These are phyloP conservation scores for Isoetes engelmannii DNA, from an alignment of 83 land plant genomes.

Conservation along the genomic window DNA sequence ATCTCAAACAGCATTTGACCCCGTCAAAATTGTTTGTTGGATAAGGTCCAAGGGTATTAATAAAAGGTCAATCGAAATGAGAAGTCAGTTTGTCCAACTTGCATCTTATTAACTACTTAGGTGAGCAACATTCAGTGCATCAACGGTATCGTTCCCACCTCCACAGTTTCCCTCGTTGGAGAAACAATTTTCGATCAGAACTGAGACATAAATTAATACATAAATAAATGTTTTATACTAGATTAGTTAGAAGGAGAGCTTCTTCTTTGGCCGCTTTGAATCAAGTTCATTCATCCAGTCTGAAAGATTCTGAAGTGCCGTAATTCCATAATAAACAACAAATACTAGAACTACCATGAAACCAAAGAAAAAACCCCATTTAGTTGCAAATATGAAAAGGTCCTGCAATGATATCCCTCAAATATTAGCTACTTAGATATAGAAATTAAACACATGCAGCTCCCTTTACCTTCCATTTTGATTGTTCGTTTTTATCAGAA, in stretches of 20 bases:
- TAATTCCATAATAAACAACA: constrained; percentile 47
- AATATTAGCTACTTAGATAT: neutral
- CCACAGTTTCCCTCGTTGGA: too few relatives aligned
- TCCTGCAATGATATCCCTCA: constrained; percentile 34
- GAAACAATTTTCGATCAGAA: too few relatives aligned
- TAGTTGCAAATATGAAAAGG: constrained; percentile 17
- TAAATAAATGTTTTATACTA: too few relatives aligned
- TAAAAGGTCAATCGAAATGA: too few relatives aligned
- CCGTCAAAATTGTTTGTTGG: too few relatives aligned
- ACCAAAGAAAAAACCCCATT: constrained; percentile 20
- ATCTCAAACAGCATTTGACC: too few relatives aligned
- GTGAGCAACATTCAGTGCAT: too few relatives aligned
- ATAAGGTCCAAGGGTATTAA: too few relatives aligned
- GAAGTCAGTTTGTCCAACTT: too few relatives aligned
- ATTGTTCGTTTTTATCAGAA: neutral
- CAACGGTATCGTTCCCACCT: too few relatives aligned
- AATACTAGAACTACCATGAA: constrained; percentile 24
- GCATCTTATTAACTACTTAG: too few relatives aligned
- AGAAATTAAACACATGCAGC: neutral
- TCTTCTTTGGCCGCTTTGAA: constrained; percentile 30
- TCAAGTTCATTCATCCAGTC: constrained; percentile 82
- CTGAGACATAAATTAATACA: too few relatives aligned
- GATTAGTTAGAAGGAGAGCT: neutral
- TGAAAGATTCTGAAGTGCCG: constrained; percentile 53
- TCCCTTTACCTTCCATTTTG: constrained; percentile 1